phyloP scores from a whole-genome alignment of 495 filamentous ascomycete genomes.

The Sporormia fimetaria region DNA sequence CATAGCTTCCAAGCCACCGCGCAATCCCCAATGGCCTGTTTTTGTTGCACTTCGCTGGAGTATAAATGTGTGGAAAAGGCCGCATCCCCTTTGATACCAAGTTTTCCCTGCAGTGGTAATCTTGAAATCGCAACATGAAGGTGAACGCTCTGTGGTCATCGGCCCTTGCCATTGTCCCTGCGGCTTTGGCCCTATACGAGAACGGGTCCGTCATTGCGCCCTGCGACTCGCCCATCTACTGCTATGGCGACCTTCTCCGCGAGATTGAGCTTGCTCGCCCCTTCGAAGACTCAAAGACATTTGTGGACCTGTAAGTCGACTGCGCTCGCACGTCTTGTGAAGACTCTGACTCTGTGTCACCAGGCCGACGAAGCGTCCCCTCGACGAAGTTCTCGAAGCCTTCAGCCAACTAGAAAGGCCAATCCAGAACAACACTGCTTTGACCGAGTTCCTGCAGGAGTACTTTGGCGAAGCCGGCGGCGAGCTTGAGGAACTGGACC shows the following conservation, averaged over 20 bases:
- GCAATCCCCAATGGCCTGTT: too few relatives aligned
- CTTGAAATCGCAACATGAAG: too few relatives aligned
- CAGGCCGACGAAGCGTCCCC: slow-evolving; percentile 25
- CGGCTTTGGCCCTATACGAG: slow-evolving; percentile 13
- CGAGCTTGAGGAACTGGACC: slow-evolving; percentile 18
- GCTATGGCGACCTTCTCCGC: slow-evolving; percentile 23
- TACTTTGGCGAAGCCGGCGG: slow-evolving; percentile 27
- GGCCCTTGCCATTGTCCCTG: slow-evolving; percentile 3
- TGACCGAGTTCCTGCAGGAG: slow-evolving; percentile 21
- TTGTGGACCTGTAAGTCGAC: slow-evolving; percentile 26
- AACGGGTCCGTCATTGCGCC: slow-evolving; percentile 27
- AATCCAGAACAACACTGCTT: slow-evolving; percentile 23
- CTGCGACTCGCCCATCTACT: slow-evolving; percentile 28
- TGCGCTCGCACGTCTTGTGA: not conserved
- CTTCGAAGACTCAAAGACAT: slow-evolving; percentile 27
- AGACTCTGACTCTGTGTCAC: not conserved
- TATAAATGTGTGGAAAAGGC: too few relatives aligned
- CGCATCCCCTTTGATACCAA: too few relatives aligned
- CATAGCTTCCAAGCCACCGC: too few relatives aligned
- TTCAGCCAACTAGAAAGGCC: slow-evolving; percentile 22
- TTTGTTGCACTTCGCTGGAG: too few relatives aligned
- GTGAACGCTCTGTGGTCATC: too few relatives aligned
- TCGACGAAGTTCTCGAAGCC: slow-evolving; percentile 24
- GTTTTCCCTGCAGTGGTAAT: too few relatives aligned
- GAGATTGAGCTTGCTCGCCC: slow-evolving; percentile 26